These are phyloP conservation scores for Sclerotinia trifoliorum DNA, from an alignment of 2,329 filamentous ascomycete genomes.

Conservation along the genomic window DNA sequence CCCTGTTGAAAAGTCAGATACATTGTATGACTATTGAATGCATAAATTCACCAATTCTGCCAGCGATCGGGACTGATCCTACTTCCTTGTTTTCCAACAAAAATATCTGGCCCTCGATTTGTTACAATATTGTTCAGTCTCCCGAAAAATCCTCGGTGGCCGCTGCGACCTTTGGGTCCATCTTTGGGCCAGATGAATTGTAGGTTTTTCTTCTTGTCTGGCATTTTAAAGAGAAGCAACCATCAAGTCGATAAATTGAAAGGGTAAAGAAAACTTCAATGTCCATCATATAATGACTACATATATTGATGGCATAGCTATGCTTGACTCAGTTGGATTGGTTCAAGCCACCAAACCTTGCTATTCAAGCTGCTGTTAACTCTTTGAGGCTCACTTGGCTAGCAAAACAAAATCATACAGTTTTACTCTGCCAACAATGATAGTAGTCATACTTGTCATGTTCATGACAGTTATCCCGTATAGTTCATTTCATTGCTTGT, in stretches of 20 bases:
- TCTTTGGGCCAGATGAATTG: conserved; percentile 39
- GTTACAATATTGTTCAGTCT: conserved; percentile 42
- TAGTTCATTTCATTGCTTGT: background rate
- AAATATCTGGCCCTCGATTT: conserved; percentile 46
- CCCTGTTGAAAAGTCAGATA: conserved; percentile 31
- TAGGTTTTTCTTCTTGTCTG: conserved; percentile 22
- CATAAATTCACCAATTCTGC: conserved; percentile 36
- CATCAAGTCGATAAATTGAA: background rate
- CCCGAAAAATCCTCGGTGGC: conserved; percentile 34
- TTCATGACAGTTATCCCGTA: background rate
- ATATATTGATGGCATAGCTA: background rate
- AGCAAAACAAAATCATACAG: background rate
- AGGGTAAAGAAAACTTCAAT: background rate
- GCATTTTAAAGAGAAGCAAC: background rate
- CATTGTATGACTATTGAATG: background rate
- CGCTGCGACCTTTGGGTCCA: conserved; percentile 30
- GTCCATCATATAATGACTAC: conserved; percentile 2
- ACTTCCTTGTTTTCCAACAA: conserved; percentile 35
- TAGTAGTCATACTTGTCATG: conserved; percentile 7
- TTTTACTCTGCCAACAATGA: background rate
- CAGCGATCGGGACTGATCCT: conserved; percentile 34
- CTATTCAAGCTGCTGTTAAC: background rate
- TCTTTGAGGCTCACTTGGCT: background rate
- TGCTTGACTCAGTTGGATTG: background rate
- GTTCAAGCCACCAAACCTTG: background rate